phyloP scores from a whole-genome alignment of 805 yeast species.

The Candida succiphila region DNA sequence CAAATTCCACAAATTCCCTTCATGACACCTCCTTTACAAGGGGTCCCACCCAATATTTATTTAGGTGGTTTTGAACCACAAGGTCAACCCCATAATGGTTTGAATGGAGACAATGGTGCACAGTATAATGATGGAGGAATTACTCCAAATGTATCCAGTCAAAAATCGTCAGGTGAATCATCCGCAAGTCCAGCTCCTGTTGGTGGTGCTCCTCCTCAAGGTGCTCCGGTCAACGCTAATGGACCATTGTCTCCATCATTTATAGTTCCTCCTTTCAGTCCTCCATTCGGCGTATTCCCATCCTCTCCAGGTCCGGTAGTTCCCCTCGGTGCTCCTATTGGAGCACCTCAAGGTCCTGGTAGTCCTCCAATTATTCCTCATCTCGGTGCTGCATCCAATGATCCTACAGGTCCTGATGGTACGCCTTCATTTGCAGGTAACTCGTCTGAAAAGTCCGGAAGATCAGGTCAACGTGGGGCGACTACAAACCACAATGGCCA shows the following conservation, averaged over 20 bases:
- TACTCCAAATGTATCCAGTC: not conserved
- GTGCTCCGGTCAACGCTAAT: not conserved
- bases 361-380: no score
- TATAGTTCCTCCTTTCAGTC: conserved; percentile 37
- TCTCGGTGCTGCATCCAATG: not conserved
- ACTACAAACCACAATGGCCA: no score
- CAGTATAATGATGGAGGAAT: not conserved
- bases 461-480: not conserved
- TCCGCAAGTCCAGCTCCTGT: not conserved
- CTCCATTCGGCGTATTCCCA: conserved; percentile 6
- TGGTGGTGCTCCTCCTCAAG: no score
- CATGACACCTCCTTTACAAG: no score
- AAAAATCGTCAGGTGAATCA: not conserved
- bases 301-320: conserved; percentile 11
- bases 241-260: conserved; percentile 23
- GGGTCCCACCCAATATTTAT: no score
- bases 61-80: no score
- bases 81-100: no score
- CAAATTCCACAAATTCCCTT: no score
- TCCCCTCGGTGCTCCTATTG: no score
- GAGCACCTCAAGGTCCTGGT: no score
- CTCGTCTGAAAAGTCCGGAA: not conserved
- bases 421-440: no score
- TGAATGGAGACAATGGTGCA: not conserved
- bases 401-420: not conserved